Evolutionary conservation across 345 rosid genomes (phyloP).

Genomic region (Dimocarpus longan): DNA sequence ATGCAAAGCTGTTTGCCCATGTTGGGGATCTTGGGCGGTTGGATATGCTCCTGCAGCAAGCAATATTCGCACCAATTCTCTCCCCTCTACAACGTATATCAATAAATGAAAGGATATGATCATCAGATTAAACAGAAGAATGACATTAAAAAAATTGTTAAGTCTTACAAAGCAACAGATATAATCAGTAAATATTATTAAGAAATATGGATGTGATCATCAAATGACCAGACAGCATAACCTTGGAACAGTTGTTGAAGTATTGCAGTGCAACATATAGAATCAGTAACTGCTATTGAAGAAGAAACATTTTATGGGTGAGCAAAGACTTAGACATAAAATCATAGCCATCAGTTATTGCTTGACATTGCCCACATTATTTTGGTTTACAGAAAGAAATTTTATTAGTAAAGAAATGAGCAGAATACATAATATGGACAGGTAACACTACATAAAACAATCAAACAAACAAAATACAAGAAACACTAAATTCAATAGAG

Average conservation of each 20-base stretch:
- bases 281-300: neutral
- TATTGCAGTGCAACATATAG: neutral
- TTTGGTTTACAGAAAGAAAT: neutral
- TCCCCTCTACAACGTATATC: constrained; percentile 69
- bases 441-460: neutral
- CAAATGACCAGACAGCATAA: neutral
- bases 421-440: neutral
- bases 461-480: neutral
- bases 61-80: constrained; percentile 78
- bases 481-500: neutral
- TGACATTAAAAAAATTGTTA: neutral
- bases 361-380: neutral
- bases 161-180: neutral
- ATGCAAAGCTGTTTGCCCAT: constrained; percentile 91
- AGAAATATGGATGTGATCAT: neutral
- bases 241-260: neutral
- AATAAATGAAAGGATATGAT: neutral
- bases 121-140: constrained; percentile 12
- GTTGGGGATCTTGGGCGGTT: constrained; percentile 81
- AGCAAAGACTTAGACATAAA: neutral
- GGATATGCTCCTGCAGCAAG: constrained; percentile 96
- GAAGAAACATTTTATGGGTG: neutral
- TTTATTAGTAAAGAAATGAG: no score
- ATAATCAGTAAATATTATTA: neutral
- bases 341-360: neutral